Percentiles rank a stretch among this genome's conserved stretches.
Conservation (phyloP, 177 flowering plant genomes). For the Telopea speciosissima region DNA sequence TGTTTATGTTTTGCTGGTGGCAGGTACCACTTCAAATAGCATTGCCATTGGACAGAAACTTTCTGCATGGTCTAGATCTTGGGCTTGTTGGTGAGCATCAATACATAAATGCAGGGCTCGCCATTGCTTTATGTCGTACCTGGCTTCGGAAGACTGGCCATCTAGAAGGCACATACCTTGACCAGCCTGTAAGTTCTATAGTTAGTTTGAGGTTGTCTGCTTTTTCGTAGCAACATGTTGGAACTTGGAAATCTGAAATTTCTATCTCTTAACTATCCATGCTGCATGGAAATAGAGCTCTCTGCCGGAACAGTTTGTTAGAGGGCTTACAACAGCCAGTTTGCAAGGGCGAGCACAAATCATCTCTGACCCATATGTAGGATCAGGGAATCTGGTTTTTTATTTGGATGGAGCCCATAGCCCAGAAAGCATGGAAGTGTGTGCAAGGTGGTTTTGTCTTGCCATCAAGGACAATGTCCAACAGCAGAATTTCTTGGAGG, state of each 20-base stretch:
- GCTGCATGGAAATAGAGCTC: slow-evolving; percentile 35
- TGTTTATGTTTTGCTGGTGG: slow-evolving; percentile 12
- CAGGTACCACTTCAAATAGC: slow-evolving; percentile 79
- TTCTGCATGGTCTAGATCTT: slow-evolving; percentile 63
- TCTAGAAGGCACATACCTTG: slow-evolving; percentile 33
- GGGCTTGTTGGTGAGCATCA: slow-evolving; percentile 95
- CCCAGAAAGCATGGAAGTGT: slow-evolving; percentile 95
- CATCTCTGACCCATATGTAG: slow-evolving; percentile 50
- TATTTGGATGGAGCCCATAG: slow-evolving; percentile 98
- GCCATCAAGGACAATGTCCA: slow-evolving; percentile 47
- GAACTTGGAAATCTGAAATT: slow-evolving; percentile 1
- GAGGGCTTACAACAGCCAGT: slow-evolving; percentile 65
- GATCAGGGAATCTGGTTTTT: slow-evolving; percentile 58
- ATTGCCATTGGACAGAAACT: slow-evolving; percentile 52
- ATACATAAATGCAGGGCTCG: slow-evolving; percentile 84
- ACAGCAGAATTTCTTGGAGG: slow-evolving; percentile 11
- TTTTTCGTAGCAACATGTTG: slow-evolving; percentile 1
- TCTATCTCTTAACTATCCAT: neutral
- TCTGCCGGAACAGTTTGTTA: slow-evolving; percentile 71
- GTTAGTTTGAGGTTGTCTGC: neutral
- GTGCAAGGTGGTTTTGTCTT: slow-evolving; percentile 82
- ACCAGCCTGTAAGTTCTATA: slow-evolving; percentile 50
- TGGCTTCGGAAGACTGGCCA: slow-evolving; percentile 85
- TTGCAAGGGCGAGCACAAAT: slow-evolving; percentile 93
- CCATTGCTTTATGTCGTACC: slow-evolving; percentile 61